Percentiles rank a stretch among this genome's conserved stretches.
Conservation (phyloP, 2,329 filamentous ascomycete genomes). For the Microcyclospora pomicola region DNA sequence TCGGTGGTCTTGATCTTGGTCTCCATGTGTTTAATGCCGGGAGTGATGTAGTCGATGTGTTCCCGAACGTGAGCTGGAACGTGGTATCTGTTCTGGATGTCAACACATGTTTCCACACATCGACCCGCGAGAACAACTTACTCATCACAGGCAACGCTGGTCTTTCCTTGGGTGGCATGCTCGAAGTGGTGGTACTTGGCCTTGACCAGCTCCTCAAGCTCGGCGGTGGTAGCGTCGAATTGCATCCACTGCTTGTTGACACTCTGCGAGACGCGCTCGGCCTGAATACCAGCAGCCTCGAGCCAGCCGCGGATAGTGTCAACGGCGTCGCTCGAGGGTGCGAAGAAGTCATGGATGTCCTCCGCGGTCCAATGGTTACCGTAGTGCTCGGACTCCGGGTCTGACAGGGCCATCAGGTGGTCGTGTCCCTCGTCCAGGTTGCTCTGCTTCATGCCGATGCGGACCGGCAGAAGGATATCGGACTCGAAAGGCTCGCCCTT, state of each 20-base stretch:
- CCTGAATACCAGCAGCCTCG: constrained; percentile 18
- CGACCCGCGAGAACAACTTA: constrained; percentile 3
- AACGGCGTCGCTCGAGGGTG: constrained; percentile 23
- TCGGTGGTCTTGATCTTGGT: constrained; percentile 18
- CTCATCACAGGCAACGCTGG: constrained; percentile 26
- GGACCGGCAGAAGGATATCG: constrained; percentile 16
- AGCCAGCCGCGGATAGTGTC: constrained; percentile 29
- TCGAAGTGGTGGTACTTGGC: constrained; percentile 47
- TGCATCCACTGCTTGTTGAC: constrained; percentile 27
- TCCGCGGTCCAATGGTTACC: constrained; percentile 29
- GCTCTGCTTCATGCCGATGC: constrained; percentile 14
- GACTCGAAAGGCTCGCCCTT: constrained; percentile 21
- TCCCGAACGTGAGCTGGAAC: constrained; percentile 33
- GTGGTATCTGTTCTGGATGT: constrained; percentile 28
- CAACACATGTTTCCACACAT: not conserved
- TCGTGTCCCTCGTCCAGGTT: constrained; percentile 13
- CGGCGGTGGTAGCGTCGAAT: constrained; percentile 27
- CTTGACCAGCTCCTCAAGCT: constrained; percentile 28
- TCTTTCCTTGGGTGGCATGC: constrained; percentile 37
- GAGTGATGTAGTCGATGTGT: constrained; percentile 44
- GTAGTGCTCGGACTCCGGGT: constrained; percentile 27
- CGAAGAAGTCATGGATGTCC: constrained; percentile 28
- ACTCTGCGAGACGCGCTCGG: constrained; percentile 22
- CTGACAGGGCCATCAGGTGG: constrained; percentile 18
- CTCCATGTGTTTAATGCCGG: constrained; percentile 31